These are phyloP conservation scores for Chenopodium formosanum DNA, from an alignment of 148 eudicot species.

Conservation along the genomic window DNA sequence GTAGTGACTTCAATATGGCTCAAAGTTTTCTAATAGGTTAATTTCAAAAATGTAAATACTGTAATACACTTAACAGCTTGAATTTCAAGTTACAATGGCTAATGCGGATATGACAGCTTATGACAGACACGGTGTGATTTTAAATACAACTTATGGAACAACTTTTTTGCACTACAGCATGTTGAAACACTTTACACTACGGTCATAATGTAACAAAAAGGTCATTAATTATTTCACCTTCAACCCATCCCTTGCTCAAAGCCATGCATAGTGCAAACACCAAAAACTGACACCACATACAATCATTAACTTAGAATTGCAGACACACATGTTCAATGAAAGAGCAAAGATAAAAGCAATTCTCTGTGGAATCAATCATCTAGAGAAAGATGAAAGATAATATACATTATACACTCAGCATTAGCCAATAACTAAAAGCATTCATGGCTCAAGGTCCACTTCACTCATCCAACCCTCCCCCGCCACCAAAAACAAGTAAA, in stretches of 20 bases:
- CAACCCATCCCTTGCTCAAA: not conserved
- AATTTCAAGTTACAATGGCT: too few relatives aligned
- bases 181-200: too few relatives aligned
- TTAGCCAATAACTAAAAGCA: not conserved
- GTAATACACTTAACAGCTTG: too few relatives aligned
- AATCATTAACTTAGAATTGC: not conserved
- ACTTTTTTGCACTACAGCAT: too few relatives aligned
- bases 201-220: too few relatives aligned
- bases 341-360: not conserved
- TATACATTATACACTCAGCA: not conserved
- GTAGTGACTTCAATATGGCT: not conserved
- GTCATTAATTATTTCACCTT: not conserved
- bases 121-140: too few relatives aligned
- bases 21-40: not conserved
- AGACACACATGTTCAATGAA: slow-evolving; percentile 5
- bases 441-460: not conserved
- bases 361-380: not conserved
- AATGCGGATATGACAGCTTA: too few relatives aligned
- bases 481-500: not conserved
- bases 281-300: not conserved
- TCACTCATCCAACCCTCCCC: not conserved
- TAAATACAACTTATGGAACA: too few relatives aligned
- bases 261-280: not conserved
- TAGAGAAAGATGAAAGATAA: not conserved
- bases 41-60: too few relatives aligned